Evolutionary conservation across 352 stramenopile genomes (phyloP).

Genomic region (Aphanomyces astaci): DNA sequence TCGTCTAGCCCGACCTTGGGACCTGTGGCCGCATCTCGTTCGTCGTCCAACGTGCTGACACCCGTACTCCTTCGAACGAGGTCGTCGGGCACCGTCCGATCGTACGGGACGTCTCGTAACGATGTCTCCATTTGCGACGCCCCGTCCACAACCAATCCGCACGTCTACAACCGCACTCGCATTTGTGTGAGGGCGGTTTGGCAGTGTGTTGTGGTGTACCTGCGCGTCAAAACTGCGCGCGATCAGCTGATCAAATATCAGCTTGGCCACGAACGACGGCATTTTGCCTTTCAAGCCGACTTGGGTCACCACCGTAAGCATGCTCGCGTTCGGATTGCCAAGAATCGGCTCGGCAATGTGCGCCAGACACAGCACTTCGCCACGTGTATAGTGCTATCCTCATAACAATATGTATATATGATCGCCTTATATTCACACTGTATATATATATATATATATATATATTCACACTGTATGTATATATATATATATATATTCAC

Average conservation of each 20-base stretch:
- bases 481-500: too few relatives aligned
- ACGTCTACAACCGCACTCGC: neutral
- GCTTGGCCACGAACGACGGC: conserved; percentile 3
- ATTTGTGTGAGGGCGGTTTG: neutral
- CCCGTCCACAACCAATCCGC: neutral
- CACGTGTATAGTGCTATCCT: conserved; percentile 16
- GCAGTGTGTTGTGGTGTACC: neutral
- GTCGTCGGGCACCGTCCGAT: neutral
- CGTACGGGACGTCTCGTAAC: neutral
- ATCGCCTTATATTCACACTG: too few relatives aligned
- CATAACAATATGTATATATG: too few relatives aligned
- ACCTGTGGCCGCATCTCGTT: neutral
- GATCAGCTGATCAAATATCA: conserved; percentile 20
- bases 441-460: too few relatives aligned
- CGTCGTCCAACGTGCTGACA: neutral
- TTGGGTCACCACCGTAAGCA: conserved; percentile 21
- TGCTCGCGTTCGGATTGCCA: conserved; percentile 13
- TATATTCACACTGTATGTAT: too few relatives aligned
- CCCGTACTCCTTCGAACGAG: neutral
- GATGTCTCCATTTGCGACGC: neutral
- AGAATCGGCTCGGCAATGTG: conserved; percentile 19
- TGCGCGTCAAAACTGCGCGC: conserved; percentile 18
- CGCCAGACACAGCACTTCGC: conserved; percentile 13
- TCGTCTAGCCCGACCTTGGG: conserved; percentile 32
- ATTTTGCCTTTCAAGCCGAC: conserved; percentile 18